Evolutionary conservation across 2,329 filamentous ascomycete species (phyloP).

Genomic region (Pyrenophora seminiperda): DNA sequence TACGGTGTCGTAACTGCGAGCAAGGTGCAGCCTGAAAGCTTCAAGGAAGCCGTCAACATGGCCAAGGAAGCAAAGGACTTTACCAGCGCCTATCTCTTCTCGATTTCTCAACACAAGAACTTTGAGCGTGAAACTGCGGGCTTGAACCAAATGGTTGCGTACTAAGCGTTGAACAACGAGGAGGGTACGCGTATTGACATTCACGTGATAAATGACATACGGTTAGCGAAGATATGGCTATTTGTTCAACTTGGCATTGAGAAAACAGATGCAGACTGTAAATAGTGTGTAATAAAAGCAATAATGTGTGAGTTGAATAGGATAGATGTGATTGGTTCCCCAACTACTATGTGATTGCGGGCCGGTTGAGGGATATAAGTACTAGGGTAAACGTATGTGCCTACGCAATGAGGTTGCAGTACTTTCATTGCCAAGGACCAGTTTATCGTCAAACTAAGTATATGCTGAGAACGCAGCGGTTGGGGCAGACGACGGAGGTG

Average conservation of each 20-base stretch:
- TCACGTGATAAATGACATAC: no score
- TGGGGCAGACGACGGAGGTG: not conserved
- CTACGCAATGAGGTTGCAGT: not conserved
- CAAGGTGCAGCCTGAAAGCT: slow-evolving; percentile 58
- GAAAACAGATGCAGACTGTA: no score
- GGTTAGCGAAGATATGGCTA: no score
- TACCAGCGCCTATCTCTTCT: slow-evolving; percentile 70
- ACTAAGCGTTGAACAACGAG: slow-evolving; percentile 51
- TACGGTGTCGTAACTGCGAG: slow-evolving; percentile 78
- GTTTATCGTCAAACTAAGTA: not conserved
- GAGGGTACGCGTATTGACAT: not conserved
- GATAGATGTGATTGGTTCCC: no score
- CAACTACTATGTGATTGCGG: no score
- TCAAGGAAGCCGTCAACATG: slow-evolving; percentile 67
- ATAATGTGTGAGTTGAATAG: no score
- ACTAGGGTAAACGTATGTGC: no score
- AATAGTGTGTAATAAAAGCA: no score
- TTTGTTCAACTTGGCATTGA: no score
- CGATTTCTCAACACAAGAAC: slow-evolving; percentile 73
- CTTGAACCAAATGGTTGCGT: slow-evolving; percentile 69
- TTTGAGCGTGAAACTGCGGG: slow-evolving; percentile 77
- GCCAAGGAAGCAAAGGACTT: slow-evolving; percentile 72
- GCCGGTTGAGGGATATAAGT: no score
- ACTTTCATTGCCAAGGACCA: not conserved
- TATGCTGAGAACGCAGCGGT: no score